Percentiles rank a stretch among this genome's conserved stretches.
These are phyloP conservation scores for Boletus rufocinnamomeus DNA, from an alignment of 768 basidiomycete species.

Conservation along the genomic window DNA sequence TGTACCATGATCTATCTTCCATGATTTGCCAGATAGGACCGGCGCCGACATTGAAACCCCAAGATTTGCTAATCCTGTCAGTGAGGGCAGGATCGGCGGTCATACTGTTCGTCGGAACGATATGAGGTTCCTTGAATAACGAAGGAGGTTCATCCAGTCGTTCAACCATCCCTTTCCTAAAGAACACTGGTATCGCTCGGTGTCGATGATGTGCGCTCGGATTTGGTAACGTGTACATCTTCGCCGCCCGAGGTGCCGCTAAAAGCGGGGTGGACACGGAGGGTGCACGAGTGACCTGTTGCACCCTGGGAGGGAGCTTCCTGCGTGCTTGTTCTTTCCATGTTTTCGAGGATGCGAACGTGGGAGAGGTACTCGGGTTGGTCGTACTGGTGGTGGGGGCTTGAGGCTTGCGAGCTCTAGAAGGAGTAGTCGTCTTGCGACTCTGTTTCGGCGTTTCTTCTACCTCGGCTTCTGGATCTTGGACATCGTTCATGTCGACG, in stretches of 20 bases:
- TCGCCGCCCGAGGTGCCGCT: constrained; percentile 20
- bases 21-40: constrained; percentile 79
- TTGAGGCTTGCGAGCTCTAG: constrained; percentile 3
- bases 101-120: constrained; percentile 56
- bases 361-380: neutral
- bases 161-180: constrained; percentile 53
- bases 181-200: constrained; percentile 62
- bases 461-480: constrained; percentile 16
- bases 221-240: constrained; percentile 60
- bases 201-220: constrained; percentile 76
- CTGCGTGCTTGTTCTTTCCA: constrained; percentile 20
- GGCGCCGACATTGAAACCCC: constrained; percentile 72
- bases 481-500: constrained; percentile 24
- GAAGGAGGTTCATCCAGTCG: constrained; percentile 53
- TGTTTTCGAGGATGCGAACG: constrained; percentile 9
- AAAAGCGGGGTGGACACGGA: constrained; percentile 9
- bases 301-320: constrained; percentile 20
- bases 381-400: neutral
- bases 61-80: constrained; percentile 62
- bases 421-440: constrained; percentile 2
- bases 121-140: constrained; percentile 47
- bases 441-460: constrained; percentile 17
- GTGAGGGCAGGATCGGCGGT: constrained; percentile 49
- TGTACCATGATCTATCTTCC: constrained; percentile 80
- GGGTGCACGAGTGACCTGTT: constrained; percentile 5